These are phyloP conservation scores for Pyronema domesticum DNA, from an alignment of 495 filamentous ascomycete genomes.

Conservation along the genomic window DNA sequence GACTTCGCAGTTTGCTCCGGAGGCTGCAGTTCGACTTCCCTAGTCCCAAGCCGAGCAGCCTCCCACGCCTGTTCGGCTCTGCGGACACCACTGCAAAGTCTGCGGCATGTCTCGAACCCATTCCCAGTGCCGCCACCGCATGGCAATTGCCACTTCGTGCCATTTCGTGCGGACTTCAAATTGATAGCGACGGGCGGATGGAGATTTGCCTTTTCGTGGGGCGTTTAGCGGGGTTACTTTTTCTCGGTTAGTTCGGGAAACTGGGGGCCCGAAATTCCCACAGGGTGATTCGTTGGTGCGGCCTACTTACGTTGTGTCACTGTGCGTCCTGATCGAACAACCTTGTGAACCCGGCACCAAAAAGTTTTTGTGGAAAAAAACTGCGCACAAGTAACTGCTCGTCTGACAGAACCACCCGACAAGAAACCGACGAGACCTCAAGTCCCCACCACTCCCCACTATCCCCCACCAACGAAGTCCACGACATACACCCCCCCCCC, in stretches of 20 bases:
- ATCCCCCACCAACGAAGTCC: neutral
- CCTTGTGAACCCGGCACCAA: neutral
- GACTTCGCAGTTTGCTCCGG: too few relatives aligned
- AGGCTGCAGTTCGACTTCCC: too few relatives aligned
- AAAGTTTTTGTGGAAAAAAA: neutral
- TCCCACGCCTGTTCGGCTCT: too few relatives aligned
- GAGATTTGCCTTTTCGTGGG: neutral
- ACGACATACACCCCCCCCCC: neutral
- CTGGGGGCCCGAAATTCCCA: neutral
- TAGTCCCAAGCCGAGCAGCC: too few relatives aligned
- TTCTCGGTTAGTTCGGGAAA: conserved; percentile 1
- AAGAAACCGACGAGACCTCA: too few relatives aligned
- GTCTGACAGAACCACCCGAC: too few relatives aligned
- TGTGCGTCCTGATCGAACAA: neutral
- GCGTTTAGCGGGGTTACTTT: neutral
- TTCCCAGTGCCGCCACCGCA: too few relatives aligned
- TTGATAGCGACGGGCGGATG: neutral
- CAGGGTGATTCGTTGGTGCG: too few relatives aligned
- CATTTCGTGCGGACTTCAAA: too few relatives aligned
- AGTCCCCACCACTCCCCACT: neutral
- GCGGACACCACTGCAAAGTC: too few relatives aligned
- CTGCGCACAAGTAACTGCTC: neutral
- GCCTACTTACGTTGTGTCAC: neutral
- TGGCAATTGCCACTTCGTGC: too few relatives aligned
- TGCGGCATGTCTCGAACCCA: too few relatives aligned